Evolutionary conservation across 805 yeast genomes (phyloP).

Genomic region (Lachancea quebecensis): DNA sequence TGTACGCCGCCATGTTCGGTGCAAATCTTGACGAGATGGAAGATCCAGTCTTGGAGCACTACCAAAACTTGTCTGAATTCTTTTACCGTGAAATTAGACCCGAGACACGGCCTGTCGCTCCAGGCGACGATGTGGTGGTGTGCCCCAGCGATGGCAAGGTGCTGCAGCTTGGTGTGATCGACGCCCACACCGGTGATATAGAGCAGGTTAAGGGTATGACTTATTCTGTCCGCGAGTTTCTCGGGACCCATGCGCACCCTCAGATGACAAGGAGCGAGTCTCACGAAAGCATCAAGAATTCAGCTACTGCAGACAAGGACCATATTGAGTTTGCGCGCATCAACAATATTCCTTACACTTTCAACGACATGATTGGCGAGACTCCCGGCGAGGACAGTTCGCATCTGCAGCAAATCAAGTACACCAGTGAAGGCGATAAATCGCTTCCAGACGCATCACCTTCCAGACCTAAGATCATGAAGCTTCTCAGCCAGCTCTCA

Average conservation of each 20-base stretch:
- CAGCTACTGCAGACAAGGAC: conserved; percentile 27
- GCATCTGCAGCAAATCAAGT: conserved; percentile 41
- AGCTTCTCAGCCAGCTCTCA: conserved; percentile 32
- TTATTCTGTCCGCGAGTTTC: conserved; percentile 78
- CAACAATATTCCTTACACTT: conserved; percentile 65
- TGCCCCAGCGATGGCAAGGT: conserved; percentile 94
- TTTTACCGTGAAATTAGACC: conserved; percentile 78
- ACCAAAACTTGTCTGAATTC: conserved; percentile 79
- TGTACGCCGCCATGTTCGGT: conserved; percentile 77
- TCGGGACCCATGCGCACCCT: conserved; percentile 51
- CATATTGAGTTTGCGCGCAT: conserved; percentile 63
- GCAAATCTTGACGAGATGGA: conserved; percentile 85
- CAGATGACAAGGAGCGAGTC: conserved; percentile 26
- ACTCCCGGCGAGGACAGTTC: conserved; percentile 33
- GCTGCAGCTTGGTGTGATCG: conserved; percentile 71
- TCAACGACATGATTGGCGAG: conserved; percentile 62
- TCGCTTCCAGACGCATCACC: conserved; percentile 35
- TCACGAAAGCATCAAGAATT: conserved; percentile 6
- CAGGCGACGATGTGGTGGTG: conserved; percentile 52
- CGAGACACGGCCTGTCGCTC: conserved; percentile 69
- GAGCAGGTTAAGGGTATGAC: conserved; percentile 98
- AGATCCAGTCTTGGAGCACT: conserved; percentile 69
- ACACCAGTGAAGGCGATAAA: conserved; percentile 65
- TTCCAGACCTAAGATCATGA: conserved; percentile 30
- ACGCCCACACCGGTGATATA: conserved; percentile 66